These are phyloP conservation scores for Penicillium sp. DNA, from an alignment of 2,329 filamentous ascomycete genomes.

Conservation along the genomic window DNA sequence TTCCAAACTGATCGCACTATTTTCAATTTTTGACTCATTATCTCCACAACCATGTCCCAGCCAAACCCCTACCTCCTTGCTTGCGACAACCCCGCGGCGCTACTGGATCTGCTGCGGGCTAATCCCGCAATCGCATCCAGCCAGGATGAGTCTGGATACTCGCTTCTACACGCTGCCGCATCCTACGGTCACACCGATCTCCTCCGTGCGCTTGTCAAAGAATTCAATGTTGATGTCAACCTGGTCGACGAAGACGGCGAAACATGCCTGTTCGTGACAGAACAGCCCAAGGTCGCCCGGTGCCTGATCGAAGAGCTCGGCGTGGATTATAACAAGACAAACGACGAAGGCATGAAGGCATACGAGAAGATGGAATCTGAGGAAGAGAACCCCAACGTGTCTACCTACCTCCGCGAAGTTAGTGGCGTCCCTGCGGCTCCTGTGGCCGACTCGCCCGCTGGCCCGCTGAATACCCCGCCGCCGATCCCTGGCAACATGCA, in stretches of 20 bases:
- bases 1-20: neutral
- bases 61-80: conserved; percentile 72
- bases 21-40: neutral
- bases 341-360: conserved; percentile 76
- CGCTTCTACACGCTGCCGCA: conserved; percentile 85
- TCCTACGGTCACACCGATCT: conserved; percentile 88
- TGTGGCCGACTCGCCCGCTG: conserved; percentile 27
- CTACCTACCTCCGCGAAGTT: conserved; percentile 63
- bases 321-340: conserved; percentile 64
- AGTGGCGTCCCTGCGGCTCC: conserved; percentile 29
- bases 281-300: conserved; percentile 75
- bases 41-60: conserved; percentile 33
- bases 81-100: conserved; percentile 73
- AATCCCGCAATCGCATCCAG: conserved; percentile 73
- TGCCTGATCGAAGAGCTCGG: conserved; percentile 81
- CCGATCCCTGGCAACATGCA: conserved; percentile 73
- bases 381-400: conserved; percentile 74
- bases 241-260: conserved; percentile 88
- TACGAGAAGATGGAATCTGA: conserved; percentile 77
- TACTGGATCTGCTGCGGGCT: conserved; percentile 72
- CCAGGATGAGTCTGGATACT: conserved; percentile 92
- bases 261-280: conserved; percentile 90
- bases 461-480: conserved; percentile 52
- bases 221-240: conserved; percentile 77
- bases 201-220: conserved; percentile 70